Evolutionary conservation across 352 stramenopile genomes (phyloP).

Genomic region (Pythium aphanidermatum): DNA sequence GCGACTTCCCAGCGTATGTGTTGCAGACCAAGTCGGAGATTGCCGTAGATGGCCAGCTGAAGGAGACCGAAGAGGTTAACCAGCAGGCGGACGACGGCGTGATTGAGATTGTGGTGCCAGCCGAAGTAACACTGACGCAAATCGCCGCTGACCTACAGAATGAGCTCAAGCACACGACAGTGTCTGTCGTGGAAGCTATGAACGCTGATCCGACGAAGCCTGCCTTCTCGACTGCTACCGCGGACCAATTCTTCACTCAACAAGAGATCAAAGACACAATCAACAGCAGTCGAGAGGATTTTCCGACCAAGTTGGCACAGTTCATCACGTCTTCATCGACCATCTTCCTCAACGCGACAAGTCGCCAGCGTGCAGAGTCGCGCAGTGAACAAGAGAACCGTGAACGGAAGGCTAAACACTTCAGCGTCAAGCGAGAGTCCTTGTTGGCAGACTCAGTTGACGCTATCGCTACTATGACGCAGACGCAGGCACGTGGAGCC

Average conservation of each 20-base stretch:
- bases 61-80: not conserved
- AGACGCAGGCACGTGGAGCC: slow-evolving; percentile 45
- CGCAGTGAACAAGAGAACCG: slow-evolving; percentile 1
- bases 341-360: slow-evolving; percentile 10
- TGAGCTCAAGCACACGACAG: not conserved
- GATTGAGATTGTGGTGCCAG: slow-evolving; percentile 16
- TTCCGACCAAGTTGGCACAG: slow-evolving; percentile 21
- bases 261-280: slow-evolving; percentile 15
- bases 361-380: no score
- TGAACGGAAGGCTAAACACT: slow-evolving; percentile 2
- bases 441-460: slow-evolving; percentile 67
- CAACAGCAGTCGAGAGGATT: slow-evolving; percentile 11
- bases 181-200: not conserved
- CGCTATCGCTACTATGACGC: slow-evolving; percentile 42
- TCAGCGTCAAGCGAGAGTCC: slow-evolving; percentile 21
- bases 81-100: not conserved
- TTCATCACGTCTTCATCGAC: slow-evolving; percentile 15
- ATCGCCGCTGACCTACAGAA: slow-evolving; percentile 6
- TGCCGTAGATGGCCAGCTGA: no score
- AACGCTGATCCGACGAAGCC: slow-evolving; percentile 2
- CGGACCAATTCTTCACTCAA: not conserved
- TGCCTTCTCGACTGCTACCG: not conserved
- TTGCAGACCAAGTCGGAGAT: slow-evolving; percentile 2
- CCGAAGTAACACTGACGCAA: slow-evolving; percentile 1
- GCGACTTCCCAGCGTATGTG: slow-evolving; percentile 4